Base-by-base conservation (phyloP, 371 early-diverging fungal species). In the Furculomyces boomerangus region DNA sequence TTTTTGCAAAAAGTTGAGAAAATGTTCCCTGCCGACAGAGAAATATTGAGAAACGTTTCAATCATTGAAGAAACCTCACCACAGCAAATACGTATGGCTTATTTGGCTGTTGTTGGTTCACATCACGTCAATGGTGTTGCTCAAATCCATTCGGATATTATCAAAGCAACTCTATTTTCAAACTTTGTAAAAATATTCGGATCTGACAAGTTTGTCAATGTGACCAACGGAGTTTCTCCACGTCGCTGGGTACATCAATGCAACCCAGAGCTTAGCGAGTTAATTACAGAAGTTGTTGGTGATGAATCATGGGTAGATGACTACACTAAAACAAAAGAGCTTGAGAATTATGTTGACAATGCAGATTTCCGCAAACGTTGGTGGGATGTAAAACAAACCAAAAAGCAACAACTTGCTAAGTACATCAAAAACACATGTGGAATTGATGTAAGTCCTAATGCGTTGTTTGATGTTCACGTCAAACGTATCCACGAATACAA, bases 401-500 rank as follows among this genome's bases (percentile, higher is more conserved):
- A 90, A 75, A 93, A 93, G 77, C 71, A 74, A 30, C 84, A 90
- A 30, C 71, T 93, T 47, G 86, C 92, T 25, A 72, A 80, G 28
- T 76, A 83, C 64, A 88, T 93, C 56, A 70, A 77, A 57, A 57
- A 59, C 5, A 71, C 74, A 27, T 76, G 77, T 51, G 75, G 70
- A 30, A 68, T 91, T 49, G 63, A 66, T n/a, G 86, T 92, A 43
- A 74, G 71, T 56, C 75, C 89, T 24, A 73, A 88, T 55, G 84
- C 91, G 1, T 65, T 92, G 54, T 93, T 92, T 66, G 93, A 93
- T 67, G 76, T 90, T 56, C 91, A 91, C 68, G 90, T 89, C 62
- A 92, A 89, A 74, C 84, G 93, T 69, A 83, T 92, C 60, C 93
- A 93, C 69, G 93, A 92, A 71, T 93, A 92, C 74, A 92, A 93